phyloP scores from a whole-genome alignment of 1,284 basidiomycete genomes.

The Amylostereum areolatum region DNA sequence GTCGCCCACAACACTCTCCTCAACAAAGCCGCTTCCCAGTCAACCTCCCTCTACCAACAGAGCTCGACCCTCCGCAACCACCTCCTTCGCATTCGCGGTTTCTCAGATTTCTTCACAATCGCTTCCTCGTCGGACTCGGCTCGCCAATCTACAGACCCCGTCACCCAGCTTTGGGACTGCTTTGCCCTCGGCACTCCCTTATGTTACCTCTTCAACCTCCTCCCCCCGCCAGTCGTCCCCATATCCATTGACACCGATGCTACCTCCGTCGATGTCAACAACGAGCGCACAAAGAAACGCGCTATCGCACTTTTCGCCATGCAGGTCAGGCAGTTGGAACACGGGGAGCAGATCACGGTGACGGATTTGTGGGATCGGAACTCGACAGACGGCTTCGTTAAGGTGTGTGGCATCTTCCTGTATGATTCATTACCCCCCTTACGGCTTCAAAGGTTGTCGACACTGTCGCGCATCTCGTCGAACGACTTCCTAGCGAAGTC shows the following conservation, averaged over 20 bases:
- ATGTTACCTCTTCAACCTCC: constrained; percentile 92
- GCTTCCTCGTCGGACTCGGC: constrained; percentile 47
- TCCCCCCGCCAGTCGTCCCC: constrained; percentile 60
- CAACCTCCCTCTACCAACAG: constrained; percentile 84
- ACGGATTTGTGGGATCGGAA: constrained; percentile 87
- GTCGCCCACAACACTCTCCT: constrained; percentile 76
- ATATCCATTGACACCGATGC: constrained; percentile 69
- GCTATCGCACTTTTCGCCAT: constrained; percentile 77
- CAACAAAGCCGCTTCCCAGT: constrained; percentile 78
- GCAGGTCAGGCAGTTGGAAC: constrained; percentile 59
- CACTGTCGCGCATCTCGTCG: constrained; percentile 86
- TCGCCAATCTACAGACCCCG: constrained; percentile 76
- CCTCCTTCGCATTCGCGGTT: constrained; percentile 70
- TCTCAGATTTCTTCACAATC: constrained; percentile 63
- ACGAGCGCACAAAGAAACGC: constrained; percentile 74
- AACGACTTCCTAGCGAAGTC: constrained; percentile 70
- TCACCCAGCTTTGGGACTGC: constrained; percentile 91
- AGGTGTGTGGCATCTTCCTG: constrained; percentile 46
- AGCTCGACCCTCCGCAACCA: constrained; percentile 70
- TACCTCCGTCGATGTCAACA: constrained; percentile 57
- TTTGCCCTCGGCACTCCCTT: constrained; percentile 91
- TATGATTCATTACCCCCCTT: neutral
- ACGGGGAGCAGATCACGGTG: constrained; percentile 74
- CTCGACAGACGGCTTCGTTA: constrained; percentile 92
- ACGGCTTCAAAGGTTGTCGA: constrained; percentile 70